Base-by-base conservation (phyloP, 208 protist genomes). In the Crithidia fasciculata region DNA sequence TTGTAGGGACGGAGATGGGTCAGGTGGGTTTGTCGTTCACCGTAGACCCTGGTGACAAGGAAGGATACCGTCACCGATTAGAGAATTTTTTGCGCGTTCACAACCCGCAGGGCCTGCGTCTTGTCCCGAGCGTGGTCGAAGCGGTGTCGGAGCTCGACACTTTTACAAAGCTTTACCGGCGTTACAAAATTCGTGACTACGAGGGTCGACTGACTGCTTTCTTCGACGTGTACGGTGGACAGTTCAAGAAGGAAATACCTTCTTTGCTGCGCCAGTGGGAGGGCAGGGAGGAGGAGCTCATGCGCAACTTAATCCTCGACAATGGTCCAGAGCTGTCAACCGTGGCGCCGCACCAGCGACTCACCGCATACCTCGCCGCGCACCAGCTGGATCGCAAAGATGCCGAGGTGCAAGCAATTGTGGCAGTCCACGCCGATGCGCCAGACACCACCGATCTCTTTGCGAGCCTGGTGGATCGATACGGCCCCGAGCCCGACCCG, bases 131-230 rank as follows among this genome's bases (percentile, higher is more conserved):
- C 40, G 89, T 94, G 39, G 87, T 94, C 0, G 69, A 74, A 18
- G 78, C 75, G 2, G 85, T 96, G 10, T 74, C 84, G 2, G 88
- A 94, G 74, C 68, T 91, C 13, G 85, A 90, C 78, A 92, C 87
- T 13, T 93, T 96, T 69, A 89, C 89, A 2, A 92, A 91, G 66
- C 78, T 96, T 2, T 94, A 88, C 61, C 67, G 80, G 36, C 89
- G 91, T 53, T 94, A 92, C 80, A 74, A 69, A 13, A 37, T 94
- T 45, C 62, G 79, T 16, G 80, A 94, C 71, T 94, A 96, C 69
- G 71, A 87, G 16, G 45, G 72, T 61, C 85, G 87, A 8, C 69
- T 94, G 44, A 37, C 37, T 5, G 58, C 79, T 28, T 93, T 94
- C 74, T 93, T 94, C 57, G 59, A 80, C 39, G 67, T 90, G 8